Conservation (phyloP, 2,329 filamentous ascomycete species). For the Pseudocercospora macadamiae region DNA sequence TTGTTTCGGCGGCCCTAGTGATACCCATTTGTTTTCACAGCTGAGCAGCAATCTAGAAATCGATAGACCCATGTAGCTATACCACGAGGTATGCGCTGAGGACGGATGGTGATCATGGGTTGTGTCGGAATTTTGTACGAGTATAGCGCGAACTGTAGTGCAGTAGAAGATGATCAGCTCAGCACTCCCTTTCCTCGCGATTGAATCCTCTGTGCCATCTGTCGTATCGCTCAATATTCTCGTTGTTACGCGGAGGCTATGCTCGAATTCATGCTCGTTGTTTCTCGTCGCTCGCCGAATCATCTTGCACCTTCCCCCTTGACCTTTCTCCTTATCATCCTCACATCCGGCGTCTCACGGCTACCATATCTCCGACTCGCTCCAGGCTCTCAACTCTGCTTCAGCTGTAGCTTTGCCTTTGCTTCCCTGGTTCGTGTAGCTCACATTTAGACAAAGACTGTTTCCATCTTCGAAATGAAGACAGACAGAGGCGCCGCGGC, state of each 20-base stretch:
- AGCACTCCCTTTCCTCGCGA: not conserved
- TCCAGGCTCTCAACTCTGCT: not conserved
- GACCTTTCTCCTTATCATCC: too few species aligned
- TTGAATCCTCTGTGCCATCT: not conserved
- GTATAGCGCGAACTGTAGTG: too few species aligned
- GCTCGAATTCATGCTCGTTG: too few species aligned
- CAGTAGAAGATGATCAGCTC: not conserved
- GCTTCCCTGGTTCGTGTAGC: not conserved
- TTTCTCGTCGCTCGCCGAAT: too few species aligned
- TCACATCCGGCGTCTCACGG: not conserved
- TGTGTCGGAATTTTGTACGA: not conserved
- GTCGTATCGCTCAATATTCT: too few species aligned
- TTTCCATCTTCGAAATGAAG: conserved; percentile 4
- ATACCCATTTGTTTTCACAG: conserved; percentile 16
- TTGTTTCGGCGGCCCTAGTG: conserved; percentile 15
- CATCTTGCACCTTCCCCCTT: too few species aligned
- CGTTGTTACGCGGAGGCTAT: too few species aligned
- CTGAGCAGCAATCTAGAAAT: not conserved
- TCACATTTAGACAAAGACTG: conserved; percentile 1
- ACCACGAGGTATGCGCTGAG: not conserved
- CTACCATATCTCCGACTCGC: not conserved
- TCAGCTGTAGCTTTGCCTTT: not conserved
- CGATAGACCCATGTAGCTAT: too few species aligned
- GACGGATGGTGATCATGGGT: not conserved
- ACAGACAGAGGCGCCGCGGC: conserved; percentile 1